phyloP scores from a whole-genome alignment of 371 early-diverging fungal genomes.

The Funneliformis caledonium region DNA sequence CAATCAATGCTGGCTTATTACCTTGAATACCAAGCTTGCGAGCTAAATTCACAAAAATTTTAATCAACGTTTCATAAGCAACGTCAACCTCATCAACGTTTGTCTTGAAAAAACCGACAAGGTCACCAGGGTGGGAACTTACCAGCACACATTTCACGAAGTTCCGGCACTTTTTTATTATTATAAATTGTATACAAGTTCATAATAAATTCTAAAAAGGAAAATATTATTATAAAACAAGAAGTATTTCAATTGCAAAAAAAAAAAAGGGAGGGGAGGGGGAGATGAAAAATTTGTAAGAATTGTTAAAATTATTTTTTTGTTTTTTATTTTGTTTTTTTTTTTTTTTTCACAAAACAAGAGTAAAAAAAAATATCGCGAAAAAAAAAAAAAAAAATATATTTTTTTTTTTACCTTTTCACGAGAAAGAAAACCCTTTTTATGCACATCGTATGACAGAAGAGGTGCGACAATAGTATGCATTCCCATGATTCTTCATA shows the following conservation, averaged over 20 bases:
- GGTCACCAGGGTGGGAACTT: background rate
- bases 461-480: background rate
- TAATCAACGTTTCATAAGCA: background rate
- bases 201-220: background rate
- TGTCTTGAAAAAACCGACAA: background rate
- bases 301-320: too few relatives aligned
- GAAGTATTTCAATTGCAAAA: too few relatives aligned
- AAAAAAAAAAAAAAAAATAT: background rate
- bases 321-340: too few relatives aligned
- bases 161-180: background rate
- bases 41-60: background rate
- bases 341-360: background rate
- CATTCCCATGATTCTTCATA: background rate
- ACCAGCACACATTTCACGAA: conserved; percentile 5
- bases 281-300: background rate
- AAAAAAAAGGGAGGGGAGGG: background rate
- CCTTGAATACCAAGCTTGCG: background rate
- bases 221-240: too few relatives aligned
- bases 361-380: background rate
- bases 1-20: background rate
- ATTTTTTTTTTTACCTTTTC: background rate
- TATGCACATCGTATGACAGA: conserved; percentile 16
- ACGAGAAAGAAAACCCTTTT: background rate
- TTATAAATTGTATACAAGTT: background rate
- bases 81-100: background rate